phyloP scores from a whole-genome alignment of 192 early-diverging fungal genomes.

The Coemansia asiatica region DNA sequence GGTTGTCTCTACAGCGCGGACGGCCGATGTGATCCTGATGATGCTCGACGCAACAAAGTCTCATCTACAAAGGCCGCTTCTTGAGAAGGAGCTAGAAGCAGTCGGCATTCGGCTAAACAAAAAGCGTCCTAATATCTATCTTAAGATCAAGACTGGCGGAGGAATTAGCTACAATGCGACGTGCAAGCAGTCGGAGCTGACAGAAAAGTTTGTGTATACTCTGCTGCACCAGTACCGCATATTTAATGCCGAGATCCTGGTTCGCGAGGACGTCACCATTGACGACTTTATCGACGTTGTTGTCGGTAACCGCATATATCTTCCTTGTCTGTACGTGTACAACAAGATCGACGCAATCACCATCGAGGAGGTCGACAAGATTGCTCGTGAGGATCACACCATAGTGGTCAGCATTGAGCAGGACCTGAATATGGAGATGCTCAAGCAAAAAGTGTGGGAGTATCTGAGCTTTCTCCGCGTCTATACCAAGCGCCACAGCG shows the following conservation, averaged over 20 bases:
- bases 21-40: slow-evolving; percentile 95
- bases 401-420: slow-evolving; percentile 89
- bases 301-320: slow-evolving; percentile 94
- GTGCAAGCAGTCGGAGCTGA: slow-evolving; percentile 80
- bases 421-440: slow-evolving; percentile 88
- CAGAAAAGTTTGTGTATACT: slow-evolving; percentile 88
- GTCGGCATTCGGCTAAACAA: slow-evolving; percentile 95
- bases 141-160: slow-evolving; percentile 96
- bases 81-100: slow-evolving; percentile 92
- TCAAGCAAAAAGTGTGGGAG: slow-evolving; percentile 90
- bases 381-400: slow-evolving; percentile 87
- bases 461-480: slow-evolving; percentile 85
- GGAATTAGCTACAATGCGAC: slow-evolving; percentile 95
- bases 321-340: slow-evolving; percentile 92
- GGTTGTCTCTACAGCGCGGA: slow-evolving; percentile 96
- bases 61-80: slow-evolving; percentile 73
- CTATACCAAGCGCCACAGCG: slow-evolving; percentile 95
- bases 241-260: slow-evolving; percentile 95
- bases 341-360: slow-evolving; percentile 98
- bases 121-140: slow-evolving; percentile 87
- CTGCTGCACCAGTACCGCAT: slow-evolving; percentile 97
- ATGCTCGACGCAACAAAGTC: slow-evolving; percentile 98
- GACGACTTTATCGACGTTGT: slow-evolving; percentile 99
- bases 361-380: slow-evolving; percentile 90
- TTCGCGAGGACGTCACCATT: slow-evolving; percentile 94